phyloP scores from a whole-genome alignment of 306 rosid genomes.

The Canavalia ensiformis region DNA sequence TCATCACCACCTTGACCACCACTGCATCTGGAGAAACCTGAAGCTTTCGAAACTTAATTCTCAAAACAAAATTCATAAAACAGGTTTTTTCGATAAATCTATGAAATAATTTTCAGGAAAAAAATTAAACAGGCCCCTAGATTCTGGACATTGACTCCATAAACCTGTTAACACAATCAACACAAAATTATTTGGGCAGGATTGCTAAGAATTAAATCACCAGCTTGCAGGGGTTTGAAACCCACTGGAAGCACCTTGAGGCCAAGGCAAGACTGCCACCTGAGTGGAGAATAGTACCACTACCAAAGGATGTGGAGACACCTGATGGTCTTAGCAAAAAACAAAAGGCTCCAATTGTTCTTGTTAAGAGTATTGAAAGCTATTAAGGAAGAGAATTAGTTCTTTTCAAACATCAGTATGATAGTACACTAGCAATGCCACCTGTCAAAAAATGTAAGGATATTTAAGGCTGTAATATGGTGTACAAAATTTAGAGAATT shows the following conservation, averaged over 20 bases:
- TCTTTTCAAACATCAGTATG: slow-evolving; percentile 22
- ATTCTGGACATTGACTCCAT: neutral
- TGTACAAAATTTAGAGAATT: slow-evolving; percentile 44
- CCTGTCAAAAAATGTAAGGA: slow-evolving; percentile 15
- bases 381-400: slow-evolving; percentile 4
- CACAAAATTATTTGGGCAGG: neutral
- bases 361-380: neutral
- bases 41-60: neutral
- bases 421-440: slow-evolving; percentile 8
- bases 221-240: slow-evolving; percentile 11
- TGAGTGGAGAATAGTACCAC: neutral
- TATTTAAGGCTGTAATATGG: slow-evolving; percentile 12
- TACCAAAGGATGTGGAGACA: neutral
- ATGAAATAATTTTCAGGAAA: neutral
- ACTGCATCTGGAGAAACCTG: neutral
- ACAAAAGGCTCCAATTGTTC: neutral
- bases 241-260: neutral
- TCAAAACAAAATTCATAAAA: neutral
- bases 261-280: neutral
- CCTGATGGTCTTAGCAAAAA: neutral
- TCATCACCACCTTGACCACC: neutral
- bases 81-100: neutral
- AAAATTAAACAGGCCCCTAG: neutral
- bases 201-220: neutral
- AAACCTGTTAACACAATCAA: neutral